Conservation (phyloP, 768 basidiomycete genomes). For the Lentinula guzmanii region DNA sequence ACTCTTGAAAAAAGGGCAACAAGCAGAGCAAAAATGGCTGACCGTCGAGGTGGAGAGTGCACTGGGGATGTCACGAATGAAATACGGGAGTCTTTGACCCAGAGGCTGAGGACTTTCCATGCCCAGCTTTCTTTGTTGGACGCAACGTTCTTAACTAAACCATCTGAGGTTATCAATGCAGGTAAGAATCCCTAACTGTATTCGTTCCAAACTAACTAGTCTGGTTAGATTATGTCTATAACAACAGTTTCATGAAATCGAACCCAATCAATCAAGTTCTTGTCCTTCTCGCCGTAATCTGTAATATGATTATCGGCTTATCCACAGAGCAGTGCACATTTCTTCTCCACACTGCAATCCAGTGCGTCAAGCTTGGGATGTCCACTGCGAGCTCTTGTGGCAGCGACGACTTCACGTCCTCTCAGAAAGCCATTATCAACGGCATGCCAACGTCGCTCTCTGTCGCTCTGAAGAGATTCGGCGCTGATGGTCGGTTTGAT, state of each 20-base stretch:
- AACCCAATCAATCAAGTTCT: slow-evolving; percentile 7
- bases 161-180: background rate
- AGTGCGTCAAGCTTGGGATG: slow-evolving; percentile 9
- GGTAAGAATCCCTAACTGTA: background rate
- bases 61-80: too few relatives aligned
- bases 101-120: background rate
- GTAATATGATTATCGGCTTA: slow-evolving; percentile 10
- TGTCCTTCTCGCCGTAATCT: slow-evolving; percentile 8
- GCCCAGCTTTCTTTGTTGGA: background rate
- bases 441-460: background rate
- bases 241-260: background rate
- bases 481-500: background rate
- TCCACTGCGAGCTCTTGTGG: background rate
- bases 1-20: too few relatives aligned
- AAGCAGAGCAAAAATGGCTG: too few relatives aligned
- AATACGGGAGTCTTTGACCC: too few relatives aligned
- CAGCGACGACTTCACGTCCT: background rate
- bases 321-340: slow-evolving; percentile 9
- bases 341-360: slow-evolving; percentile 6
- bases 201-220: background rate
- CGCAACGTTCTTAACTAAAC: background rate
- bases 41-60: too few relatives aligned
- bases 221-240: background rate
- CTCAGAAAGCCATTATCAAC: background rate
- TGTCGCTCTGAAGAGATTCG: background rate